Conservation (phyloP, 495 filamentous ascomycete species). For the Hyaloscypha finlandica region DNA sequence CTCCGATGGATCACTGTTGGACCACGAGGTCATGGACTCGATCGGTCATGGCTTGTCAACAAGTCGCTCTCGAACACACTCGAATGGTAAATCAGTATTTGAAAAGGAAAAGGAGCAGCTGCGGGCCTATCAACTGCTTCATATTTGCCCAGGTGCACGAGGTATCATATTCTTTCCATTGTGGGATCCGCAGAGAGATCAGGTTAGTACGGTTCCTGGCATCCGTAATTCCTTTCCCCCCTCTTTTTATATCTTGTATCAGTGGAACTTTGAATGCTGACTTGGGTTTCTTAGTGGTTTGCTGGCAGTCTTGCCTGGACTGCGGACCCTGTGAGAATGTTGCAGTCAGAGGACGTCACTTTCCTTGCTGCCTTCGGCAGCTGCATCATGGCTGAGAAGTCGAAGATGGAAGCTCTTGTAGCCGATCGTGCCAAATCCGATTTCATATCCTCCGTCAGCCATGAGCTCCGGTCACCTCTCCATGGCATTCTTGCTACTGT, state of each 20-base stretch:
- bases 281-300: constrained; percentile 50
- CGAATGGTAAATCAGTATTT: neutral
- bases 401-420: constrained; percentile 44
- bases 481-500: constrained; percentile 58
- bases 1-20: constrained; percentile 34
- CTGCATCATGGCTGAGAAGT: constrained; percentile 52
- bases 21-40: neutral
- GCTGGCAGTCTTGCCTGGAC: constrained; percentile 68
- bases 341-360: constrained; percentile 48
- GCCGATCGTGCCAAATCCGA: constrained; percentile 57
- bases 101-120: constrained; percentile 17
- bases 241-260: too few species aligned
- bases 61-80: neutral
- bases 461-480: constrained; percentile 75
- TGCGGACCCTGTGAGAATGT: constrained; percentile 29
- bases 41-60: too few species aligned
- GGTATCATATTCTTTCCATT: constrained; percentile 60
- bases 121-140: constrained; percentile 14
- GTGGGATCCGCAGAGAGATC: constrained; percentile 65
- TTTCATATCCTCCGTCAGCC: constrained; percentile 70
- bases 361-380: constrained; percentile 54
- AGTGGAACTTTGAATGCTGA: too few species aligned
- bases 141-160: constrained; percentile 43
- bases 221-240: too few species aligned
- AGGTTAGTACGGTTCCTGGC: constrained; percentile 23